Percentiles rank a stretch among this genome's conserved stretches.
These are phyloP conservation scores for Rhododendron griersonianum DNA, from an alignment of 148 eudicot species.

Conservation along the genomic window DNA sequence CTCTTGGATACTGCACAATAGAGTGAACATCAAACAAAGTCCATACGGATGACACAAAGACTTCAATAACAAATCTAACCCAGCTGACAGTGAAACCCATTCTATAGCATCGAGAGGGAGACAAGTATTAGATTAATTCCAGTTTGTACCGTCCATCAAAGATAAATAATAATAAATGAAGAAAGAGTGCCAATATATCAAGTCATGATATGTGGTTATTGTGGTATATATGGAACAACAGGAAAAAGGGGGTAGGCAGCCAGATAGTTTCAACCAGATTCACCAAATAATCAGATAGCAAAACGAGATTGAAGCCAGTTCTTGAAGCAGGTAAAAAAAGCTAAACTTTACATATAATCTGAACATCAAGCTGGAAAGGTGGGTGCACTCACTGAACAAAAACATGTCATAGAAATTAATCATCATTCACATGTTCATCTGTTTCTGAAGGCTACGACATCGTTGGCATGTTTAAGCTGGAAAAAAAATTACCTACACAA, in stretches of 20 bases:
- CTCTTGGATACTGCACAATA: slow-evolving; percentile 61
- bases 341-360: not conserved
- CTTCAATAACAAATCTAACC: slow-evolving; percentile 1
- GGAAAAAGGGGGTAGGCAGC: not conserved
- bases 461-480: not conserved
- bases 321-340: not conserved
- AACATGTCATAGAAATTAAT: not conserved
- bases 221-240: not conserved
- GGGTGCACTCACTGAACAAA: not conserved
- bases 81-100: not conserved
- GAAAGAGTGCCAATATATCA: not conserved
- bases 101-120: not conserved
- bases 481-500: not conserved
- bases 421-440: not conserved
- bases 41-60: not conserved
- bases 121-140: not conserved
- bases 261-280: not conserved
- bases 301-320: slow-evolving; percentile 8
- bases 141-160: not conserved
- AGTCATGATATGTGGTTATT: not conserved
- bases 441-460: not conserved
- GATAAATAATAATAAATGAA: not conserved
- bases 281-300: not conserved
- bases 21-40: not conserved
- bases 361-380: not conserved